phyloP scores from a whole-genome alignment of 1,284 basidiomycete genomes.

The Porodaedalea pini region DNA sequence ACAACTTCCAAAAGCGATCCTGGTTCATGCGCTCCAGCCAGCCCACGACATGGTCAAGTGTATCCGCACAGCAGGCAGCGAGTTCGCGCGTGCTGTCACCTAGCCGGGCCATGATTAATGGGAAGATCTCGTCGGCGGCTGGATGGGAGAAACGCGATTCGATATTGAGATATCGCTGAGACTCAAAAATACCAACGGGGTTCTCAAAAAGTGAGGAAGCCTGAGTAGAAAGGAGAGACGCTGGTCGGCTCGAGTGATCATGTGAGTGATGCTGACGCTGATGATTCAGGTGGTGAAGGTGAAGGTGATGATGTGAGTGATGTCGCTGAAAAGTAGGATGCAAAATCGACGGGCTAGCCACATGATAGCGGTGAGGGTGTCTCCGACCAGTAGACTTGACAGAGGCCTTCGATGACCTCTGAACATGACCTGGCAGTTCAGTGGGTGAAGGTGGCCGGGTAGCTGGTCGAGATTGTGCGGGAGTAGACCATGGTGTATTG shows the following conservation, averaged over 20 bases:
- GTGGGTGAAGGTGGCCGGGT: slow-evolving; percentile 26
- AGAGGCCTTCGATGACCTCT: background rate
- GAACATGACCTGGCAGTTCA: slow-evolving; percentile 29
- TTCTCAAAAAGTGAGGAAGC: slow-evolving; percentile 36
- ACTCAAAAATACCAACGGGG: slow-evolving; percentile 80
- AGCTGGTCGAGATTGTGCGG: slow-evolving; percentile 20
- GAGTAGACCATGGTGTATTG: slow-evolving; percentile 15
- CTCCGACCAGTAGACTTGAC: slow-evolving; percentile 1
- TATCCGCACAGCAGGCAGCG: slow-evolving; percentile 45
- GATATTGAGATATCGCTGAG: slow-evolving; percentile 72
- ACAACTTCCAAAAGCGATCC: slow-evolving; percentile 34
- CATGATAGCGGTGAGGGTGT: slow-evolving; percentile 1
- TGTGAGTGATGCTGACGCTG: background rate
- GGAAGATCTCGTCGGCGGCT: slow-evolving; percentile 47
- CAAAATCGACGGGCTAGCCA: background rate
- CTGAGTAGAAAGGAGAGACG: background rate
- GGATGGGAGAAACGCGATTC: slow-evolving; percentile 59
- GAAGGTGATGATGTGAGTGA: background rate
- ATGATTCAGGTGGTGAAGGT: background rate
- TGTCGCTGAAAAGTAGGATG: slow-evolving; percentile 1
- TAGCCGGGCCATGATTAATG: slow-evolving; percentile 51
- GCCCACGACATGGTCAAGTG: slow-evolving; percentile 43
- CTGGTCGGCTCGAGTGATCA: background rate
- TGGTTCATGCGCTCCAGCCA: slow-evolving; percentile 51
- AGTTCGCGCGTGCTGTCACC: slow-evolving; percentile 56